Base-by-base conservation (phyloP, 2,329 filamentous ascomycete species). In the Cordyceps farinosa region DNA sequence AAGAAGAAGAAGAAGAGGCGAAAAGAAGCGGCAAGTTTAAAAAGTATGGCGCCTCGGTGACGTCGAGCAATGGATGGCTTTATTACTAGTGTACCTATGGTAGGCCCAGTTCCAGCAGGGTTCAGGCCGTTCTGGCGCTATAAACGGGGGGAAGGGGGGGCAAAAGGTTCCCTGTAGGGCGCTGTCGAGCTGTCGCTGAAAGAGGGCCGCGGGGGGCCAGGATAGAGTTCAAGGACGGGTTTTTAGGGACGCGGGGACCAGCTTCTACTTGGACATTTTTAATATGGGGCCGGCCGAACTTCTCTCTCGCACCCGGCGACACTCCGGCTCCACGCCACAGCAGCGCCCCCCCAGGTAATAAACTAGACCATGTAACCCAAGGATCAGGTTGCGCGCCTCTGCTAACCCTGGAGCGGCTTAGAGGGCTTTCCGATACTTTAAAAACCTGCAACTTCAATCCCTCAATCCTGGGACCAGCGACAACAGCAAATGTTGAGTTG, bases 231-330 rank as follows among this genome's bases (percentile, higher is more conserved):
- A 15, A 15, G 34, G 34, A 38, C 34, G 7, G 11, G 7, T 38
- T 38, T 22, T 34, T 15, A 22, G 9, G n/a, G 58, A 68, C 54
- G 68, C 67, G 71, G 72, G 71, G 70, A 67, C 67, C 67, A 66
- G 71, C 59, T 66, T 60, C 45, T 74, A 72, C 71, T 73, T 74
- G 72, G 65, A 68, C 68, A 73, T 71, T 70, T 73, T 69, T 66
- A 55, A 65, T 67, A 68, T 67, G 73, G 70, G 67, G 66, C 67
- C 44, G 54, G 61, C 54, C 54, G 47, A 44, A 22, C 22, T 22
- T 22, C 22, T 22, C 22, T 22, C 45, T 63, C 59, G 59, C 51
- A 27, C 22, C 22, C 40, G 27, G 38, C 58, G 40, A 40, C 38
- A 42, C 47, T 48, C 57, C 47, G 45, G 22, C n/a, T 7, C n/a